Evolutionary conservation across 2,329 filamentous ascomycete species (phyloP).

Genomic region (Diplodia mutila): DNA sequence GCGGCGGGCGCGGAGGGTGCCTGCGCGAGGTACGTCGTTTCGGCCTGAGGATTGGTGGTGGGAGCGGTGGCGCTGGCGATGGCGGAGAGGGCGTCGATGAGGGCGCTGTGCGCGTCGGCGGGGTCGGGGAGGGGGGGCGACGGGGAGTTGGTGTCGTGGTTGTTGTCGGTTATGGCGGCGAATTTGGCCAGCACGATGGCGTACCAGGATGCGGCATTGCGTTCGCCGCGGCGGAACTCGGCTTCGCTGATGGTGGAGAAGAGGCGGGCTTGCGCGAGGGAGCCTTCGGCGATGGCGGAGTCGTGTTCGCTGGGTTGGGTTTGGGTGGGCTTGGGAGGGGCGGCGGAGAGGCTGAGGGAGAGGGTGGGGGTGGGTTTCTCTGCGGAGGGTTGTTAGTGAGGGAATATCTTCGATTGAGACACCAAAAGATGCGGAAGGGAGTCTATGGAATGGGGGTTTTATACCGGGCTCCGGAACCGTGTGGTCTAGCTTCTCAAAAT

Average conservation of each 20-base stretch:
- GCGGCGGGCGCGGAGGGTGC: conserved; percentile 61
- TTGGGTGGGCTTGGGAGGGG: conserved; percentile 29
- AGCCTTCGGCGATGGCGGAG: conserved; percentile 59
- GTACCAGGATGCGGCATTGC: conserved; percentile 42
- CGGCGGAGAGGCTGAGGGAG: conserved; percentile 28
- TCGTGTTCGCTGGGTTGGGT: conserved; percentile 53
- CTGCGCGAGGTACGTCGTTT: conserved; percentile 56
- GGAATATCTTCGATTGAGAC: neutral
- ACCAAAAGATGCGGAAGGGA: too few relatives aligned
- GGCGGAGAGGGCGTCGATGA: conserved; percentile 49
- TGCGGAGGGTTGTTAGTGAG: conserved; percentile 32
- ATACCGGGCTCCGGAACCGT: conserved; percentile 31
- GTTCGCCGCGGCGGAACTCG: conserved; percentile 16
- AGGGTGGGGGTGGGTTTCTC: conserved; percentile 41
- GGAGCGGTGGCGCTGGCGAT: conserved; percentile 55
- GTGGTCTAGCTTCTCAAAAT: conserved; percentile 12
- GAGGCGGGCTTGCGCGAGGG: conserved; percentile 57
- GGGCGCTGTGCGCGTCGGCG: conserved; percentile 45
- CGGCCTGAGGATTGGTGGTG: conserved; percentile 51
- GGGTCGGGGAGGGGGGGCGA: neutral
- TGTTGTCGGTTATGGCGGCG: conserved; percentile 17
- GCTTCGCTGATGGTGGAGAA: conserved; percentile 34
- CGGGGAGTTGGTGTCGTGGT: conserved; percentile 31
- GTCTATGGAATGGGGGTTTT: neutral
- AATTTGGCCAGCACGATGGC: neutral